Percentiles rank a stretch among this genome's conserved stretches.
Conservation (phyloP, 805 yeast species). For the Barnettozyma sp. region DNA sequence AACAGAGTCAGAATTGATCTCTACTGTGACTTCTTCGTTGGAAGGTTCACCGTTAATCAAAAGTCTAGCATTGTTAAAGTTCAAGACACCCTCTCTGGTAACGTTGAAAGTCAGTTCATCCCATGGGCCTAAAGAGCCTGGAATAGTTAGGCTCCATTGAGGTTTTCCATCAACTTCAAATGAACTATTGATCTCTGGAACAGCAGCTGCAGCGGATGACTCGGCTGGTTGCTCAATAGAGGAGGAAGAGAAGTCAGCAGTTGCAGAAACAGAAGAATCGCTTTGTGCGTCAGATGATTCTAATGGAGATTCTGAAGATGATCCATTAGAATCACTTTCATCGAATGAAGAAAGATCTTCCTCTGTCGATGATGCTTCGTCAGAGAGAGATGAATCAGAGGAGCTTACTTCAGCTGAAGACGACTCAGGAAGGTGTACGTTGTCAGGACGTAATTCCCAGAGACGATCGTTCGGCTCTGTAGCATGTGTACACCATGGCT, state of each 20-base stretch:
- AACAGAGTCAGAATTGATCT: conserved; percentile 4
- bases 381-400: not conserved
- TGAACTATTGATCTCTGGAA: conserved; percentile 8
- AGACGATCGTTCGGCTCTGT: not conserved
- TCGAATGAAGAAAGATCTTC: not conserved
- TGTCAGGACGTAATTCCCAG: conserved; percentile 4
- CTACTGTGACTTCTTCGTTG: conserved; percentile 2
- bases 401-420: not conserved
- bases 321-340: no score
- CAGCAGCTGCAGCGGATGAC: conserved; percentile 5
- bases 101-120: conserved; percentile 7
- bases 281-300: not conserved
- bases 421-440: not conserved
- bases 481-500: conserved; percentile 1
- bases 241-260: not conserved
- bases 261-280: not conserved
- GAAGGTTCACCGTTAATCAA: conserved; percentile 7
- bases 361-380: not conserved
- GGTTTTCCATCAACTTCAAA: conserved; percentile 8
- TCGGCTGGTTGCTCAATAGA: no score
- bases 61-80: conserved; percentile 5
- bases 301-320: not conserved
- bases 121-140: conserved; percentile 20
- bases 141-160: conserved; percentile 14
- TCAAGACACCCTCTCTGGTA: conserved; percentile 7